Evolutionary conservation across 306 rosid species (phyloP), one percentile per base, ranked within the genome.

Genomic region (Urtica urens): DNA sequence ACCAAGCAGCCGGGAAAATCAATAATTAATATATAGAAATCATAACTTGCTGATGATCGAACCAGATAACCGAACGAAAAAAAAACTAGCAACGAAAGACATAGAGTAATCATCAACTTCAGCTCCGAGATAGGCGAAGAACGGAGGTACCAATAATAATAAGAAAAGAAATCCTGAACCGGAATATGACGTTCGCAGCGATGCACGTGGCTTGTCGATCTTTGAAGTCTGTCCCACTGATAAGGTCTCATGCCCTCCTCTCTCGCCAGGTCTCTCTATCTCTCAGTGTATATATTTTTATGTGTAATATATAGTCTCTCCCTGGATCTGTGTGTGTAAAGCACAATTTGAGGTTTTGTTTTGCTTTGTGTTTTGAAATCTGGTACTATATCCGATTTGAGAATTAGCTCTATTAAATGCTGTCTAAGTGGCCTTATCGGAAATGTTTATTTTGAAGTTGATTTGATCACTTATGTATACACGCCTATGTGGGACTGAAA

Each of bases 181-280:
- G 60, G 8, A 6, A 22, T 12, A 40, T 44, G 15, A 24, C 56
- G 10, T 47, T 65, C 5, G 51, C 69, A 18, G 52, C 22, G 33
- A 5, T 61, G 28, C 28, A 60, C 59, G 27, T 51, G 41, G 62
- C 63, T 24, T 57, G 58, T 31, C 57, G 64, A 60, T 64, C 74
- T 23, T 58, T 40, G 2, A 71, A 46, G 26, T 46, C 53, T 26
- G 3, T 58, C 24, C 55, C 63, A 4, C 50, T 7, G 53, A 48
- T 72, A 53, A n/a, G n/a, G n/a, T n/a, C n/a, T n/a, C 49, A 56
- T 20, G 53, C 58, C 54, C 31, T 51, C 70, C 81, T 46, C 16
- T 15, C 59, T 51, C 79, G 78, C 53, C 83, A 80, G 83, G 94
- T 66, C 66, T 39, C 18, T 5, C 55, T 26, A 0, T 47, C 17